phyloP scores from a whole-genome alignment of 192 early-diverging fungal genomes.

The Backusella australiensis region DNA sequence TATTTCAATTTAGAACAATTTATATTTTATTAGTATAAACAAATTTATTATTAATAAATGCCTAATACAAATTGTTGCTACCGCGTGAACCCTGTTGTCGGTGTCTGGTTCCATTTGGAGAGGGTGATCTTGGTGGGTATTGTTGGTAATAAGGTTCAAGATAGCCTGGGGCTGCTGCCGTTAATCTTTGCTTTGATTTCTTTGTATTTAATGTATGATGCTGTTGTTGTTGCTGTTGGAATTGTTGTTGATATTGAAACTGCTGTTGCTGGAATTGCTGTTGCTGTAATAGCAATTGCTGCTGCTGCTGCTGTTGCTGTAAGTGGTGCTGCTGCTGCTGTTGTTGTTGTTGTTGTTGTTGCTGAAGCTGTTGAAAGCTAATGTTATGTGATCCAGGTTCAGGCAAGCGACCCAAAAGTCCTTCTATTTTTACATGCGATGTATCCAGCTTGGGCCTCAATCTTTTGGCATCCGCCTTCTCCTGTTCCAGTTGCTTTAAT shows the following conservation, averaged over 20 bases:
- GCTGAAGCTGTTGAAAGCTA: slow-evolving; percentile 29
- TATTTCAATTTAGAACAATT: neutral
- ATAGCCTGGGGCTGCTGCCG: neutral
- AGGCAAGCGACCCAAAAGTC: slow-evolving; percentile 20
- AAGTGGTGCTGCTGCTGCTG: neutral
- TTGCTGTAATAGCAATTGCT: neutral
- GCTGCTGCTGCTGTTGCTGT: slow-evolving; percentile 10
- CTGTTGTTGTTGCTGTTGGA: neutral
- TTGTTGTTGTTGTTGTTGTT: neutral
- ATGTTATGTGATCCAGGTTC: slow-evolving; percentile 29
- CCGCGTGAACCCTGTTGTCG: neutral
- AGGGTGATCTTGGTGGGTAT: neutral
- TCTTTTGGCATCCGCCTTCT: slow-evolving; percentile 15
- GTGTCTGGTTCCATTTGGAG: neutral
- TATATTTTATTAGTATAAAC: neutral
- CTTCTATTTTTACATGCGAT: slow-evolving; percentile 22
- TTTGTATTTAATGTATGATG: neutral
- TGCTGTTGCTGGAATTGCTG: slow-evolving; percentile 3
- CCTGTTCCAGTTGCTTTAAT: slow-evolving; percentile 23
- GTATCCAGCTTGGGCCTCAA: slow-evolving; percentile 20
- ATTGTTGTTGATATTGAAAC: neutral
- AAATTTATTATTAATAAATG: neutral
- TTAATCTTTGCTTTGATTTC: neutral
- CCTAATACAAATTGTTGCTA: neutral
- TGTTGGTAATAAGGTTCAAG: neutral